These are phyloP conservation scores for Prosopis cineraria DNA, from an alignment of 306 rosid genomes.

Conservation along the genomic window DNA sequence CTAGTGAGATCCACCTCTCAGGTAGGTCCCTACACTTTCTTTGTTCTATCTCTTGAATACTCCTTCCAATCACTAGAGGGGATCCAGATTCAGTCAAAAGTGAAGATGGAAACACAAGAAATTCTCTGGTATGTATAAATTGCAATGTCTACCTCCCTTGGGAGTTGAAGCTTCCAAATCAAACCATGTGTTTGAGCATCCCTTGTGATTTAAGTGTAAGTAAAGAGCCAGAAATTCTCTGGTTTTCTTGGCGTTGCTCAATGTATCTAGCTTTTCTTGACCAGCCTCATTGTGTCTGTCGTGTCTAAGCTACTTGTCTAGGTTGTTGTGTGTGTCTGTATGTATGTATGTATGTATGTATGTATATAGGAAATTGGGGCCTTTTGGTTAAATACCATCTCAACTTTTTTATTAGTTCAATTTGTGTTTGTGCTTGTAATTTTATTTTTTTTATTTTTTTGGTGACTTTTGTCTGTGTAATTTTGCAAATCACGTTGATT, in stretches of 20 bases:
- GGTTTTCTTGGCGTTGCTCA: not conserved
- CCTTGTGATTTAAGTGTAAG: not conserved
- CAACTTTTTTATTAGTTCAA: not conserved
- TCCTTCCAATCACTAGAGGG: not conserved
- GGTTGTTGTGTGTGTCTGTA: not conserved
- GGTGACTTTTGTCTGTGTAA: not conserved
- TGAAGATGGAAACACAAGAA: constrained; percentile 18
- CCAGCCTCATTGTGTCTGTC: not conserved
- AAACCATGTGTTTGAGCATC: not conserved
- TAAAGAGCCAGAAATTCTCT: not conserved
- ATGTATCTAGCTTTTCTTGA: no score
- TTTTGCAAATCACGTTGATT: not conserved
- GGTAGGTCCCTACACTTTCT: not conserved
- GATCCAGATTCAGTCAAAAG: not conserved
- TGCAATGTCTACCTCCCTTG: not conserved
- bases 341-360: not conserved
- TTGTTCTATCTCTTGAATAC: not conserved
- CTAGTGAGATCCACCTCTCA: not conserved
- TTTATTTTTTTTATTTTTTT: not conserved
- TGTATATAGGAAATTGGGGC: not conserved
- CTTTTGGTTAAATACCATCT: not conserved
- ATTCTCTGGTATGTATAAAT: not conserved
- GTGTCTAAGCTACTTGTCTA: not conserved
- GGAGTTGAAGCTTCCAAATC: not conserved
- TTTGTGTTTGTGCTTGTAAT: not conserved